A percentile compares a stretch with the other conserved stretches of the same genome.
Conservation (phyloP, 225 moss, liverwort and hornwort genomes). For the Thuidium tamariscinum region DNA sequence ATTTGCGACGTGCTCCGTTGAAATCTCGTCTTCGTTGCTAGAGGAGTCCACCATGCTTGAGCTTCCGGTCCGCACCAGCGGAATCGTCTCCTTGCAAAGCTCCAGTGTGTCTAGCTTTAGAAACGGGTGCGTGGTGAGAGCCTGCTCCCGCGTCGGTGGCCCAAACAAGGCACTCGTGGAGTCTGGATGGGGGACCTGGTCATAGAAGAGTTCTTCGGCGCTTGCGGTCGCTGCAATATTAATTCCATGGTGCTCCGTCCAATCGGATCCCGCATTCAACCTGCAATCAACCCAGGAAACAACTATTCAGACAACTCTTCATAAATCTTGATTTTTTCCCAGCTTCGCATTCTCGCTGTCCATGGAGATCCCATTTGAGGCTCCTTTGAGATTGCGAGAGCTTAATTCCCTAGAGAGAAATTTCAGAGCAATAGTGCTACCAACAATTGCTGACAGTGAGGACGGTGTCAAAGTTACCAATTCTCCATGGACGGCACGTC, state of each 20-base stretch:
- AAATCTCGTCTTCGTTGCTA: constrained; percentile 17
- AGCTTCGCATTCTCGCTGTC: not conserved
- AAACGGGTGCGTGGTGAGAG: constrained; percentile 10
- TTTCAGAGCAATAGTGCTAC: not conserved
- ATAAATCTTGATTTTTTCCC: not conserved
- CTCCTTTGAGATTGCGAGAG: not conserved
- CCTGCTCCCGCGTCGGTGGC: not conserved
- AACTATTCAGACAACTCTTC: not conserved
- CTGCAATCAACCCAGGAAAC: not conserved
- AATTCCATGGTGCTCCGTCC: constrained; percentile 26
- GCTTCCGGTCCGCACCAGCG: constrained; percentile 9
- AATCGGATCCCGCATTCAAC: constrained; percentile 27
- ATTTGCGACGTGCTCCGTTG: constrained; percentile 2
- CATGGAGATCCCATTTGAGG: not conserved
- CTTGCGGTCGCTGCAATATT: not conserved
- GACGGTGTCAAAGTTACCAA: constrained; percentile 7
- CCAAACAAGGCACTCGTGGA: not conserved
- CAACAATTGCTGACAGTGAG: not conserved
- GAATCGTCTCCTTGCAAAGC: constrained; percentile 8
- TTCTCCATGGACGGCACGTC: constrained; percentile 36
- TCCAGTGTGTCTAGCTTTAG: constrained; percentile 21
- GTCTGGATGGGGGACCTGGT: not conserved
- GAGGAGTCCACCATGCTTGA: constrained; percentile 42
- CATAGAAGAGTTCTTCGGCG: constrained; percentile 2
- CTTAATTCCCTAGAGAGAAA: not conserved